Conservation (phyloP, 768 basidiomycete species). For the Mycena rebaudengoi region DNA sequence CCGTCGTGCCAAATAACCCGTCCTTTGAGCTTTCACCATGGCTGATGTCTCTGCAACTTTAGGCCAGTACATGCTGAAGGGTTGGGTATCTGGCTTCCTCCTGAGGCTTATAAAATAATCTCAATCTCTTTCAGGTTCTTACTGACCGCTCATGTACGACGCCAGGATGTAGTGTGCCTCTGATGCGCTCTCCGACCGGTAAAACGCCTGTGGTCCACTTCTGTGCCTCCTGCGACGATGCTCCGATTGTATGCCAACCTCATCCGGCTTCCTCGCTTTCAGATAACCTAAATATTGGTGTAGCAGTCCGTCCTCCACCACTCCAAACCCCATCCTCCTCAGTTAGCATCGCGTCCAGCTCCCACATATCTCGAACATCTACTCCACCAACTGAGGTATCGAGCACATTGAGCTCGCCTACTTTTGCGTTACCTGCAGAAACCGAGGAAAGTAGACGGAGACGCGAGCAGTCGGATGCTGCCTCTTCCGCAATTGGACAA, state of each 20-base stretch:
- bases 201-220: constrained; percentile 54
- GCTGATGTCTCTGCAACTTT: constrained; percentile 68
- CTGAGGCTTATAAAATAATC: neutral
- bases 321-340: constrained; percentile 36
- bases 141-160: constrained; percentile 72
- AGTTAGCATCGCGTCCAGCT: constrained; percentile 56
- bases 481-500: constrained; percentile 82
- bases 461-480: constrained; percentile 82
- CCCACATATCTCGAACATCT: constrained; percentile 67
- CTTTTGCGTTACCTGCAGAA: constrained; percentile 70
- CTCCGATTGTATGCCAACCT: constrained; percentile 46
- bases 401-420: constrained; percentile 64
- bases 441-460: constrained; percentile 72
- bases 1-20: neutral
- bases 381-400: constrained; percentile 85
- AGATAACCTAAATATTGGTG: neutral
- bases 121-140: constrained; percentile 53
- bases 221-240: constrained; percentile 72
- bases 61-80: constrained; percentile 78
- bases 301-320: constrained; percentile 18
- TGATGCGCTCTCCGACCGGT: constrained; percentile 75
- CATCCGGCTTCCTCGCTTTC: constrained; percentile 1
- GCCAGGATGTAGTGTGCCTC: constrained; percentile 66
- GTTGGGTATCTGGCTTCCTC: constrained; percentile 62
- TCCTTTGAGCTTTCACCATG: constrained; percentile 29